Evolutionary conservation across 148 eudicot genomes (phyloP), one percentile per base, ranked within the genome.

Genomic region (Limonium bicolor): DNA sequence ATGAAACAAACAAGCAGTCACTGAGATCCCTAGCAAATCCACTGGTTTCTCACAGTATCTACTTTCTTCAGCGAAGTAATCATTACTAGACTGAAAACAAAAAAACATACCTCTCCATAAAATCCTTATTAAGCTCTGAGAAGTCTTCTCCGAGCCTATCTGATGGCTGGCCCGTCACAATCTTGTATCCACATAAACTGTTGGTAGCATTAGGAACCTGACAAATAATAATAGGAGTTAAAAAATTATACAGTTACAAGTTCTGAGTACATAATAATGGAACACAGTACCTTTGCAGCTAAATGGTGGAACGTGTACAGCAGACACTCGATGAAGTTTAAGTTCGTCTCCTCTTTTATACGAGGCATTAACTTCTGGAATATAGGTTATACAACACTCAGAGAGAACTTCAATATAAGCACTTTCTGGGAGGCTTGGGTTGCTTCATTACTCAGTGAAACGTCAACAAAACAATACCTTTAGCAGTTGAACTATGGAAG

Each of bases 91-190:
- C n/a, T n/a, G n/a, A n/a, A n/a, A n/a, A n/a, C n/a, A n/a, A n/a
- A n/a, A n/a, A n/a, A n/a, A n/a, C n/a, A 30, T 56, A 86, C 78
- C 86, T 65, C 64, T 74, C 86, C 24, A 62, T 73, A 39, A 84
- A 79, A 41, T 84, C 94, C 59, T 84, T 84, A 29, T 63, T 60
- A 28, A 47, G 29, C 43, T 84, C 88, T 18, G 88, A 73, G 71
- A 84, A 84, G 59, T 84, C 94, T 64, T 84, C 94, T 24, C 94
- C 88, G 31, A 84, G 82, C 70, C 88, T 79, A 73, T 84, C 94
- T 42, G 94, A 84, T 31, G 94, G 94, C 59, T 84, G 94, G 45
- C 94, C 94, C 47, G 94, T 84, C 37, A 79, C 78, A 57, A 84
- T 76, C 59, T 79, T 84, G 77, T 76, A 84, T 39, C 85, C 94